These are phyloP conservation scores for Lasiodiplodia theobromae DNA, from an alignment of 2,329 filamentous ascomycete genomes.

Conservation along the genomic window DNA sequence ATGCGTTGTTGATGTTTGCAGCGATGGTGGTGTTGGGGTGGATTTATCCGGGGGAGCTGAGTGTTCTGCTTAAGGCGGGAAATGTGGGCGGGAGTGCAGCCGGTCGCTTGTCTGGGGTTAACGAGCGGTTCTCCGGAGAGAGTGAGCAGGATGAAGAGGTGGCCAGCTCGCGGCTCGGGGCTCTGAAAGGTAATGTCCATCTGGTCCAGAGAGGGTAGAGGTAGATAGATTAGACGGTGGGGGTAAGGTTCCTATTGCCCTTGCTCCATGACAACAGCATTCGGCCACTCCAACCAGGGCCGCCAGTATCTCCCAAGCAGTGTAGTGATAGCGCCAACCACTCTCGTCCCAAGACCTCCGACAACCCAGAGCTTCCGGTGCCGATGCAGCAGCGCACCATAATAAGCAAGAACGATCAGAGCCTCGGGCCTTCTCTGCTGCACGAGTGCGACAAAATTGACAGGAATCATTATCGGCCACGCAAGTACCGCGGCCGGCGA, in stretches of 20 bases:
- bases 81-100: not conserved
- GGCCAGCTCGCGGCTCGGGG: not conserved
- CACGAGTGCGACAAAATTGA: not conserved
- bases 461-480: not conserved
- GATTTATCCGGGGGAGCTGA: conserved; percentile 44
- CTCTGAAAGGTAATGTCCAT: too few species aligned
- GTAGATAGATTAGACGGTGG: not conserved
- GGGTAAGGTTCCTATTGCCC: not conserved
- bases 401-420: not conserved
- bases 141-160: not conserved
- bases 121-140: not conserved
- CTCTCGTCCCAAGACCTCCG: not conserved
- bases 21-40: conserved; percentile 51
- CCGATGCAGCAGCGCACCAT: not conserved
- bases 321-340: not conserved
- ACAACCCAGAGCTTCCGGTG: not conserved
- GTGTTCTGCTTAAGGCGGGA: not conserved
- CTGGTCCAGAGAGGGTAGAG: too few species aligned
- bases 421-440: not conserved
- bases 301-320: conserved; percentile 3
- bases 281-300: conserved; percentile 5
- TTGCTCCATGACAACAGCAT: not conserved
- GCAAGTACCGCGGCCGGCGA: not conserved
- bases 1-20: conserved; percentile 53
- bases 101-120: not conserved